Evolutionary conservation across 108 stramenopile species (phyloP).

Genomic region (Pinguiococcus pyrenoidosus): DNA sequence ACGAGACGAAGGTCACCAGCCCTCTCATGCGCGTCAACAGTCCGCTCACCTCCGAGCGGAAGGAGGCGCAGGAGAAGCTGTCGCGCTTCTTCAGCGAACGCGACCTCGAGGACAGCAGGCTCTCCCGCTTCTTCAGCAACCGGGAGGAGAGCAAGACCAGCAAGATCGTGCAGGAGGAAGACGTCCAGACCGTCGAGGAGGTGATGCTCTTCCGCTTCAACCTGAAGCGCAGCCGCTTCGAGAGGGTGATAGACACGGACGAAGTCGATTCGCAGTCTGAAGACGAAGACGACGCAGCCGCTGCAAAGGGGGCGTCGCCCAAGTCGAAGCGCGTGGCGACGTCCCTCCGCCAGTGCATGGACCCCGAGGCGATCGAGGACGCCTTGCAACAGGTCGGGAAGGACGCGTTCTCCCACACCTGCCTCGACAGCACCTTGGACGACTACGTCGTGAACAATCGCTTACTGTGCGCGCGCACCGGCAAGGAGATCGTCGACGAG

Average conservation of each 20-base stretch:
- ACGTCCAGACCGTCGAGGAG: too few relatives aligned
- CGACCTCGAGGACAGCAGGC: too few relatives aligned
- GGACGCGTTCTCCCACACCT: not conserved
- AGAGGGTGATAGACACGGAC: too few relatives aligned
- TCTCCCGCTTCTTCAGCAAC: too few relatives aligned
- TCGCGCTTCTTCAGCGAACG: too few relatives aligned
- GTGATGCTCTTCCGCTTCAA: too few relatives aligned
- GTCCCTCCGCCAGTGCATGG: too few relatives aligned
- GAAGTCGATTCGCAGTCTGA: too few relatives aligned
- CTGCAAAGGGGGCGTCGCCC: not conserved
- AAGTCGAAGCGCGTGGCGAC: too few relatives aligned
- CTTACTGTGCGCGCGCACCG: slow-evolving; percentile 2
- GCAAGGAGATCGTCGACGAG: not conserved
- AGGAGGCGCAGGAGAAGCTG: not conserved
- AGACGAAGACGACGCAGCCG: slow-evolving; percentile 1
- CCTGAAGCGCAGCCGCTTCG: too few relatives aligned
- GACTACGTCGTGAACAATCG: not conserved
- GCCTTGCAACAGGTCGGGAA: not conserved
- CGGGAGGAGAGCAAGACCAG: not conserved
- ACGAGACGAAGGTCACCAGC: too few relatives aligned
- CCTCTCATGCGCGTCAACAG: not conserved
- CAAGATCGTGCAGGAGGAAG: not conserved
- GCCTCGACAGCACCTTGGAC: not conserved
- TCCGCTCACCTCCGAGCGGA: not conserved
- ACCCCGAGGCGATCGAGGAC: slow-evolving; percentile 3